Evolutionary conservation across 2,329 filamentous ascomycete species (phyloP), one percentile per base, ranked within the genome.

Genomic region (Didymella keratinophila): DNA sequence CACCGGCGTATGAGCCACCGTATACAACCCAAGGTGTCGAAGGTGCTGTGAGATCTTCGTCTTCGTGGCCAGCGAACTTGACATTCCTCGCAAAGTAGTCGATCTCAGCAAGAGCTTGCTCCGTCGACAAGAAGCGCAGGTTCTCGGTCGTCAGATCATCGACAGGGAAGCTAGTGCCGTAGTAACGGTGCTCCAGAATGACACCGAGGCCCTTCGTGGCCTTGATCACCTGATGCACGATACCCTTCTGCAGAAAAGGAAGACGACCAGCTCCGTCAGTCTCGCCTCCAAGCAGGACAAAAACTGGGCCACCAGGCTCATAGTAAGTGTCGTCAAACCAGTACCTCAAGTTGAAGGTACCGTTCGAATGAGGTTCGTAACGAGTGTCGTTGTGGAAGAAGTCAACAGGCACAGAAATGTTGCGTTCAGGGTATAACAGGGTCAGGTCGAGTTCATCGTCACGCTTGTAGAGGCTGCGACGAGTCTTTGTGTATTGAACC

Each of bases 181-280:
- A 96, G 81, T 96, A 96, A 28, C 92, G 86, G 71, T 96, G 92
- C 78, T 96, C 92, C 2, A 96, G 83, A 45, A 96, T 85, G 2
- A 96, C 89, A 3, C 88, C 91, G 25, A 96, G 78, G 1, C 92
- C 92, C 56, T 87, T 80, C 2, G 72, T 76, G 0, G 89, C 89
- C 66, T 88, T 80, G 3, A 89, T 84, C 18, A 96, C 81, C 63
- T 91, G 84, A 34, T 87, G 82, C 0, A 92, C 81, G 51, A 96
- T 89, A 51, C 92, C 92, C 73, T 95, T 91, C 65, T 93, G 86
- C 10, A 96, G 78, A 70, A 85, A 94, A 0, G 84, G 83, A 18
- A 96, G 78, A 14, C 91, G 83, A 30, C 74, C 85, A n/a, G 74
- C 78, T 9, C 83, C 90, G 58, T 79, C 79, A 0, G 87, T 89